These are phyloP conservation scores for Astrothelium macrocarpum DNA, from an alignment of 495 filamentous ascomycete genomes.

Conservation along the genomic window DNA sequence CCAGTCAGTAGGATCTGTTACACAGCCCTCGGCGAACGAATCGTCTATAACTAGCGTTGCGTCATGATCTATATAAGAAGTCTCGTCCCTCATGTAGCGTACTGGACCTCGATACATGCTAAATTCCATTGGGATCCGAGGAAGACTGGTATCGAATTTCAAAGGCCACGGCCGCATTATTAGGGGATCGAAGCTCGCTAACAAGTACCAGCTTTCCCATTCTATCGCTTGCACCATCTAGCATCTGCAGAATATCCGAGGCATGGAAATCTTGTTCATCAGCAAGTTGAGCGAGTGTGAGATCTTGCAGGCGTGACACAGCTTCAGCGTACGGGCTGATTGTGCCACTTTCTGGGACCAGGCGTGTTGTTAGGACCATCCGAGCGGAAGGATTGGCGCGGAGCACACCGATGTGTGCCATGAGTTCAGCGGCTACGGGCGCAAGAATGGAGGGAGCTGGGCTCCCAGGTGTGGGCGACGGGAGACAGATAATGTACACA, in stretches of 20 bases:
- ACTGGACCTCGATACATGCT: no score
- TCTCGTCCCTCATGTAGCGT: no score
- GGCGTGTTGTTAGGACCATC: constrained; percentile 18
- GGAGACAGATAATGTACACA: constrained; percentile 29
- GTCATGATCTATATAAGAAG: no score
- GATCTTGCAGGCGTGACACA: constrained; percentile 24
- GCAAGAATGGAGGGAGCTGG: constrained; percentile 8
- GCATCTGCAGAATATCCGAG: constrained; percentile 19
- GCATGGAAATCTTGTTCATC: constrained; percentile 26
- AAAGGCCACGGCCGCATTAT: background rate
- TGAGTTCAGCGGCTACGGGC: constrained; percentile 20
- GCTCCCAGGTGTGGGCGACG: constrained; percentile 14
- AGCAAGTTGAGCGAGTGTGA: constrained; percentile 24
- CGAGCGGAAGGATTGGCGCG: constrained; percentile 18
- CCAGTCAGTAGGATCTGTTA: no score
- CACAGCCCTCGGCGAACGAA: no score
- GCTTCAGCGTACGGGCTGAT: constrained; percentile 22
- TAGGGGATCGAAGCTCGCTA: constrained; percentile 19
- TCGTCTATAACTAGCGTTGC: no score
- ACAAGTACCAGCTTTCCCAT: constrained; percentile 26
- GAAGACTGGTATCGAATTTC: background rate
- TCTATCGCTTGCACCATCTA: constrained; percentile 24
- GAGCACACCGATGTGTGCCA: constrained; percentile 18
- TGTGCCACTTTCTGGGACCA: constrained; percentile 20
- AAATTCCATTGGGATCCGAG: no score